Evolutionary conservation across 208 protist genomes (phyloP), one percentile per base, ranked within the genome.

Genomic region (Leishmania tarentolae): DNA sequence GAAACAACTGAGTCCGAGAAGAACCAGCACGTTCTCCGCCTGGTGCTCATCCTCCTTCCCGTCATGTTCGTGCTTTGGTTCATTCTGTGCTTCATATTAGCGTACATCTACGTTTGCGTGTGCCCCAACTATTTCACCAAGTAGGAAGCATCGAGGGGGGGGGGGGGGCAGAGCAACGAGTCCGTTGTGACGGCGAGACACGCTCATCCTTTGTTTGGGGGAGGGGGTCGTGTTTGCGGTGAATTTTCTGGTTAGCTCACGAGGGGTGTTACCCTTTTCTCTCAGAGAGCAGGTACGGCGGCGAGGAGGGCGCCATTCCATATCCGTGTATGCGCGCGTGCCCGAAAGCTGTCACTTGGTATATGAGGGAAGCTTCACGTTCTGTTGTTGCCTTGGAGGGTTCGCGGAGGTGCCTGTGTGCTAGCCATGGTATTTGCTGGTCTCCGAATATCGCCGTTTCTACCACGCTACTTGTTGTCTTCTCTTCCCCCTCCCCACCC

Each of bases 51-150:
- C n/a, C 42, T 85, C 57, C 75, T 81, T 35, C 66, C 76, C 15
- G 56, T 81, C 24, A 47, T 80, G 61, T 53, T 79, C 31, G 40
- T 7, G 21, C 37, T 78, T 47, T 87, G 75, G 71, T 52, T 80
- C 8, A 69, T 81, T 7, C 15, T 83, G 61, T 68, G 66, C 37
- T 19, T 44, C 46, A 74, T 74, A 59, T 71, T 83, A 5, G 68
- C 75, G 8, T 83, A 83, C 53, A 37, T 83, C 75, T 86, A 83
- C 65, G 75, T 87, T 47, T 57, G 28, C 17, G 47, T 85, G 13
- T 85, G 76, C 37, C 76, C 81, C 19, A 56, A 81, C 3, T 56
- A 47, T 3, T 56, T 81, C 63, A 81, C 81, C 8, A 85, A 85
- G 76, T 85, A 73, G 28, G 47, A 35, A 6, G 31, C 40, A 2